phyloP scores from a whole-genome alignment of 1,139 yeast genomes.

The Yamadazyma friedrichii region DNA sequence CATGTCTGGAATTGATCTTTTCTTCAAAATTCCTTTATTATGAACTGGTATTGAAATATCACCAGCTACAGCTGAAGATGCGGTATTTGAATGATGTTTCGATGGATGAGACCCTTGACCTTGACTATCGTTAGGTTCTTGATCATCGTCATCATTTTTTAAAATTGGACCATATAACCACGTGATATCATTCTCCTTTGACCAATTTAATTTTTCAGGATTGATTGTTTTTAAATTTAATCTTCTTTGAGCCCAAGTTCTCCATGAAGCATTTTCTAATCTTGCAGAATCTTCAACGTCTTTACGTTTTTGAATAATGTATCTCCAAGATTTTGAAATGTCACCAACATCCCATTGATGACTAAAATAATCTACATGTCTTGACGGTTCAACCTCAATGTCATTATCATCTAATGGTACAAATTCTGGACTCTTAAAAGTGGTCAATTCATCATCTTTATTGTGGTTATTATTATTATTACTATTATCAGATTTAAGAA shows the following conservation, averaged over 20 bases:
- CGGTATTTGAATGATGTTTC: constrained; percentile 26
- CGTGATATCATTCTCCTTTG: constrained; percentile 76
- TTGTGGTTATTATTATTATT: background rate
- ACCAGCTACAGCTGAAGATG: constrained; percentile 47
- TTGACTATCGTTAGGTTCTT: constrained; percentile 15
- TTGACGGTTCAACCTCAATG: constrained; percentile 73
- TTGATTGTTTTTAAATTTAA: constrained; percentile 63
- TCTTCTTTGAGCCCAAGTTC: constrained; percentile 84
- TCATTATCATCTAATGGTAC: constrained; percentile 84
- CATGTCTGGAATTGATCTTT: constrained; percentile 75
- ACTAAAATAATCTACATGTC: constrained; percentile 91
- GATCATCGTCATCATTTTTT: constrained; percentile 36
- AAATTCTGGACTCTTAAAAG: constrained; percentile 33
- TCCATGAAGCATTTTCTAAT: constrained; percentile 79
- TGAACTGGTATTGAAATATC: constrained; percentile 34
- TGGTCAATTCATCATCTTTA: constrained; percentile 5
- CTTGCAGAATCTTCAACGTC: constrained; percentile 68
- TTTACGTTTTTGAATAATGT: constrained; percentile 77
- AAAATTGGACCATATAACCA: constrained; percentile 82
- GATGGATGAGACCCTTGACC: constrained; percentile 25
- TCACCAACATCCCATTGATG: constrained; percentile 96
- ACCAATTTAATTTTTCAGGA: constrained; percentile 77
- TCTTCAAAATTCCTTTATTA: constrained; percentile 66
- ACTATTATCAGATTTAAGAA: no score
- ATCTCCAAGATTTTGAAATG: constrained; percentile 92